Base-by-base conservation (phyloP, 1,139 yeast species). In the Yamadazyma buinensis region DNA sequence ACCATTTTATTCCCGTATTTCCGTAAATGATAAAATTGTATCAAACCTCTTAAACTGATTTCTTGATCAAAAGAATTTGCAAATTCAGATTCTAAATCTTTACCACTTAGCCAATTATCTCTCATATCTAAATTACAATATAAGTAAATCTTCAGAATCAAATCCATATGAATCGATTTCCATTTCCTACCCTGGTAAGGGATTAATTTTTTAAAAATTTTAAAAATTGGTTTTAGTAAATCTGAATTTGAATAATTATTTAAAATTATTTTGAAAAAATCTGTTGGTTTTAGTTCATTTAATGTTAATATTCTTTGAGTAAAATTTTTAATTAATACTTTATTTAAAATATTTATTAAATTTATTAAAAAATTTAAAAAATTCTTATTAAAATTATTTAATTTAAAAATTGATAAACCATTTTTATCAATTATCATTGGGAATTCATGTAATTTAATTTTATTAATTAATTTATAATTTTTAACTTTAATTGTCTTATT, bases 121-220 rank as follows among this genome's bases (percentile, higher is more conserved):
- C 81, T 75, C 34, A 92, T 61, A 13, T 80, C 76, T 22, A 90
- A 64, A 43, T 79, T 75, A 48, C 88, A 75, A 49, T 86, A 81
- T 30, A 92, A 60, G 51, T 85, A 92, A 2, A 92, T 88, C 41
- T 85, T 80, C 0, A 97, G 87, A 7, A 94, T 86, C 37, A 92
- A 64, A 47, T 88, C 96, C 97, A 94, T 92, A 54, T 92, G 94
- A 44, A 80, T 75, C 11, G 88, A 77, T 48, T 88, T 82, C 99
- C 99, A 92, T 56, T 90, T 88, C 40, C 95, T 77, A 14, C 97
- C 97, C 47, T 86, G 90, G 56, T 83, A 87, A 0, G 97, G 97
- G 1, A 90, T 80, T 33, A 88, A 71, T 42, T 86, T 82, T 54
- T 86, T 88, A 41, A 90, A 66, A 1, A 81, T 72, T 49, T 80